Evolutionary conservation across 495 filamentous ascomycete species (phyloP).

Genomic region (Xylaria bambusicola): DNA sequence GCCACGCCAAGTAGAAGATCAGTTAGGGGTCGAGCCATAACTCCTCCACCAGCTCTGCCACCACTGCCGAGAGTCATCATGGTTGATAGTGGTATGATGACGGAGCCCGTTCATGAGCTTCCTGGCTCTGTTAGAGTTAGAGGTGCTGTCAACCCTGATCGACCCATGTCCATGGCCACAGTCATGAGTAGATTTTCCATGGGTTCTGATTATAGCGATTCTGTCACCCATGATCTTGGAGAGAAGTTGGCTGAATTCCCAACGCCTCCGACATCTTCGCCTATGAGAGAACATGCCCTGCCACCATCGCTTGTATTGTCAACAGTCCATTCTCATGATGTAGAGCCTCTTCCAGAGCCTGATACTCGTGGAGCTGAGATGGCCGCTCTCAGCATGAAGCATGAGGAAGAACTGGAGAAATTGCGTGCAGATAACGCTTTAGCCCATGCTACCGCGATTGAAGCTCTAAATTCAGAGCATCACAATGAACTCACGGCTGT

Average conservation of each 20-base stretch:
- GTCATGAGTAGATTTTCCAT: constrained; percentile 30
- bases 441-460: constrained; percentile 46
- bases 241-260: constrained; percentile 51
- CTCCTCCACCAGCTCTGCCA: constrained; percentile 57
- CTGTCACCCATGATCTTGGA: constrained; percentile 40
- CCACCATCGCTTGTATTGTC: constrained; percentile 35
- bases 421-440: constrained; percentile 46
- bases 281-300: constrained; percentile 17
- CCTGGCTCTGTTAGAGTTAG: constrained; percentile 23
- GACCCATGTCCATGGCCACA: constrained; percentile 44
- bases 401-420: constrained; percentile 47
- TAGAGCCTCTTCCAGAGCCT: constrained; percentile 38
- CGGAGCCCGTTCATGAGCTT: constrained; percentile 56
- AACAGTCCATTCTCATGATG: constrained; percentile 30
- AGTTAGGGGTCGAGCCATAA: constrained; percentile 47
- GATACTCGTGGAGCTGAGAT: constrained; percentile 27
- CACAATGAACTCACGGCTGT: constrained; percentile 39
- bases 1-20: constrained; percentile 49
- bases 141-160: constrained; percentile 15
- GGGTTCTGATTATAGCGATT: constrained; percentile 42
- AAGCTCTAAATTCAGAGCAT: constrained; percentile 48
- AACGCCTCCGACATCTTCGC: constrained; percentile 43
- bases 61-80: constrained; percentile 57
- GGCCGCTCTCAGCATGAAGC: constrained; percentile 42
- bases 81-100: constrained; percentile 87